Evolutionary conservation across 1,139 yeast species (phyloP).

Genomic region (Spencermartinsiella ligniputridi): DNA sequence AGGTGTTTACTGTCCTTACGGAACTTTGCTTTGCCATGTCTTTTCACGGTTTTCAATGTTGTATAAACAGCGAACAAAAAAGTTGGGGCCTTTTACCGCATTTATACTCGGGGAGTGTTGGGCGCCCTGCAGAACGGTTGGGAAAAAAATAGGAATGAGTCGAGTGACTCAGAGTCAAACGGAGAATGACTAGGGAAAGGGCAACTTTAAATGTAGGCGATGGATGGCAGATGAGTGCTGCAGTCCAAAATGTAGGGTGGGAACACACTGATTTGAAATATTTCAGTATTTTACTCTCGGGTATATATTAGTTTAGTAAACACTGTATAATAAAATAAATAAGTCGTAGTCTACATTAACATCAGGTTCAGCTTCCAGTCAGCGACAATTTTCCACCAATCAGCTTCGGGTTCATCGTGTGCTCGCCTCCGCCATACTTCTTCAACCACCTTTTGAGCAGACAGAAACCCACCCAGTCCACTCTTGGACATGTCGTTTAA

Average conservation of each 20-base stretch:
- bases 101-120: conserved; percentile 1
- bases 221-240: too few species aligned
- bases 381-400: conserved; percentile 73
- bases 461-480: conserved; percentile 81
- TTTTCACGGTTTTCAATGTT: too few species aligned
- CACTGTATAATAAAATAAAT: too few species aligned
- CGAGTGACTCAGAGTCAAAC: neutral
- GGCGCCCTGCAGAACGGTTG: neutral
- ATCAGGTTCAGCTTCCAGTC: conserved; percentile 86
- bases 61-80: too few species aligned
- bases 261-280: too few species aligned
- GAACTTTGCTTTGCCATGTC: too few species aligned
- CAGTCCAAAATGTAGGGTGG: too few species aligned
- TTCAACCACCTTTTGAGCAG: conserved; percentile 75
- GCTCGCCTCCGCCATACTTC: conserved; percentile 82
- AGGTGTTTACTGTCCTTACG: too few species aligned
- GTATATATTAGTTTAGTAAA: neutral
- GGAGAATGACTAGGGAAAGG: conserved; percentile 1
- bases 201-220: neutral
- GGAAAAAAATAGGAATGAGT: neutral
- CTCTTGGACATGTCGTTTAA: conserved; percentile 73
- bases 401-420: conserved; percentile 52
- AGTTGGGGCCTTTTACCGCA: too few species aligned
- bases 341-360: too few species aligned
- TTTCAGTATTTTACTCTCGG: too few species aligned